Base-by-base conservation (phyloP, 495 filamentous ascomycete species). In the Hyaloscypha finlandica region DNA sequence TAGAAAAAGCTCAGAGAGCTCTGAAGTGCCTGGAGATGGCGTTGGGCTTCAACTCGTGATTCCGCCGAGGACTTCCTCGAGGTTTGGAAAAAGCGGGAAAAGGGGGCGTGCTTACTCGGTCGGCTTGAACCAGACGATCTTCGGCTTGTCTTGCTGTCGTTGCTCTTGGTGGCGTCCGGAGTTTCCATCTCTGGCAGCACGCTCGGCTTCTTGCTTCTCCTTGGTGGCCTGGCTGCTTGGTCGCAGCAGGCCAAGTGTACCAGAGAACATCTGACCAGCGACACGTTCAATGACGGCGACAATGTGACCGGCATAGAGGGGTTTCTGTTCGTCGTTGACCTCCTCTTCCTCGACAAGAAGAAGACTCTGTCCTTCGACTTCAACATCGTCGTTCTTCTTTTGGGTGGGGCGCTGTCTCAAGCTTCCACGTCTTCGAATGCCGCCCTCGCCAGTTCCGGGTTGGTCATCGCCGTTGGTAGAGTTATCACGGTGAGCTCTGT, bases 41-140 rank as follows among this genome's bases (percentile, higher is more conserved):
- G 56, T 6, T 29, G 56, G 1, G 22, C 31, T 19, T 59, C 56
- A 59, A 30, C 8, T 59, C 22, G 22, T 59, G 14, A 30, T 29
- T 16, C 31, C 56, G 3, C 32, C 57, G 29, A 59, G 56, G 59
- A 61, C 59, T 31, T n/a, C 52, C 53, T 5, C 16, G 25, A 4
- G 30, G 39, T 25, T 8, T 5, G 30, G 51, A 57, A 65, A 42
- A 22, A 20, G 39, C n/a, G 78, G 25, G 14, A 29, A 39, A 57
- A 57, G 29, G 39, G 35, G 14, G 25, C 12, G 32, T 1, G 32
- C 52, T 66, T 60, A 59, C 33, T 99, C 95, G 1, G 95, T 99
- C 63, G 95, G 95, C 83, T 99, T 99, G 83, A 99, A 99, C 95
- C 95, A 99, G 37, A 99, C 95, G 79, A 99, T 99, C 88, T 99